A percentile compares a stretch with the other conserved stretches of the same genome.
Conservation (phyloP, 345 rosid genomes). For the Rubroshorea leprosula region DNA sequence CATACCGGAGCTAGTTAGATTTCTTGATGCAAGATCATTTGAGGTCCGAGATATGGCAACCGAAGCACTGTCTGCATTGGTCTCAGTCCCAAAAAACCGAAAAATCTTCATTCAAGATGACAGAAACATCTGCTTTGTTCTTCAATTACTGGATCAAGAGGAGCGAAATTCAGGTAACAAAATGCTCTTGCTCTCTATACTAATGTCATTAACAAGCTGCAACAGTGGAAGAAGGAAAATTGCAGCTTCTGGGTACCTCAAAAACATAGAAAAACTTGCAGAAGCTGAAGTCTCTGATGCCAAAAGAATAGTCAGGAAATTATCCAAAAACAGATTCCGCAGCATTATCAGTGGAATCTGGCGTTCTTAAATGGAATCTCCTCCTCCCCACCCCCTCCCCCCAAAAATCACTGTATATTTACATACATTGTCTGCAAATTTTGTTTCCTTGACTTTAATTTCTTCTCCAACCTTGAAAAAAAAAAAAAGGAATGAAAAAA, state of each 20-base stretch:
- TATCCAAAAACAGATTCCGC: constrained; percentile 65
- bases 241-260: constrained; percentile 62
- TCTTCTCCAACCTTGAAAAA: background rate
- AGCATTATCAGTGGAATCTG: constrained; percentile 71
- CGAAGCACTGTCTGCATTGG: constrained; percentile 50
- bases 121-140: constrained; percentile 46
- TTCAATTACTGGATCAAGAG: constrained; percentile 56
- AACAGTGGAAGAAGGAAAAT: constrained; percentile 75
- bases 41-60: constrained; percentile 79
- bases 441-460: background rate
- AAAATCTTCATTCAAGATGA: constrained; percentile 73
- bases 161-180: constrained; percentile 53
- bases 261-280: constrained; percentile 81
- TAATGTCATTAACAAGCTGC: constrained; percentile 66
- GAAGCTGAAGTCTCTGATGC: constrained; percentile 78
- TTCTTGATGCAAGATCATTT: constrained; percentile 69
- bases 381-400: no score
- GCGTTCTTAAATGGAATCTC: constrained; percentile 48
- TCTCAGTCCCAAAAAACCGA: constrained; percentile 57
- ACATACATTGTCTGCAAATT: constrained; percentile 16
- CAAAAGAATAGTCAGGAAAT: constrained; percentile 71
- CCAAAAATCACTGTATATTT: constrained; percentile 33
- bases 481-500: no score
- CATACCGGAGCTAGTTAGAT: constrained; percentile 65
- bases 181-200: constrained; percentile 56